Conservation (phyloP, 352 stramenopile genomes). For the Elongisporangium prolatum region DNA sequence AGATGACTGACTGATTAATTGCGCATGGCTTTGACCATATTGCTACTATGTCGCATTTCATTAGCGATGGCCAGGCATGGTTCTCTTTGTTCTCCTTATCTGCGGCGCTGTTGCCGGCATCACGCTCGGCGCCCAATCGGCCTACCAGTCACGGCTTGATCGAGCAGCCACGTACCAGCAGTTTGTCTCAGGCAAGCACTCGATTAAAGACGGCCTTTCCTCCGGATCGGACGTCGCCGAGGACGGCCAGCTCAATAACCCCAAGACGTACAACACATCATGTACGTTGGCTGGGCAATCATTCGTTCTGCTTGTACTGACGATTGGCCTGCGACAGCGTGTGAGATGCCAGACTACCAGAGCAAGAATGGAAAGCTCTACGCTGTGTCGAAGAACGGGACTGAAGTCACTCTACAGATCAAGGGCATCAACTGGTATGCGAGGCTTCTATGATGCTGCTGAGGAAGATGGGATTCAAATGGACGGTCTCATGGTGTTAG, state of each 20-base stretch:
- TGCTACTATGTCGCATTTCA: conserved; percentile 2
- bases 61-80: conserved; percentile 56
- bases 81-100: conserved; percentile 44
- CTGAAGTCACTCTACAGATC: conserved; percentile 57
- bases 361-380: conserved; percentile 67
- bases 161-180: conserved; percentile 33
- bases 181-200: conserved; percentile 20
- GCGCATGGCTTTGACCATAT: conserved; percentile 9
- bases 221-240: conserved; percentile 35
- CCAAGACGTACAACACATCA: conserved; percentile 48
- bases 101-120: conserved; percentile 24
- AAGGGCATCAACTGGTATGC: conserved; percentile 68
- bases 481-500: neutral
- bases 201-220: conserved; percentile 42
- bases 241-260: conserved; percentile 58
- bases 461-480: too few species aligned
- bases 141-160: conserved; percentile 15
- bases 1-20: conserved; percentile 3
- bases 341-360: conserved; percentile 65
- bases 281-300: conserved; percentile 4
- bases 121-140: conserved; percentile 23
- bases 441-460: neutral
- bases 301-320: neutral
- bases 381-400: conserved; percentile 61
- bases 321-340: conserved; percentile 16